These are phyloP conservation scores for Penicillium olsonii DNA, from an alignment of 2,329 filamentous ascomycete genomes.

Conservation along the genomic window DNA sequence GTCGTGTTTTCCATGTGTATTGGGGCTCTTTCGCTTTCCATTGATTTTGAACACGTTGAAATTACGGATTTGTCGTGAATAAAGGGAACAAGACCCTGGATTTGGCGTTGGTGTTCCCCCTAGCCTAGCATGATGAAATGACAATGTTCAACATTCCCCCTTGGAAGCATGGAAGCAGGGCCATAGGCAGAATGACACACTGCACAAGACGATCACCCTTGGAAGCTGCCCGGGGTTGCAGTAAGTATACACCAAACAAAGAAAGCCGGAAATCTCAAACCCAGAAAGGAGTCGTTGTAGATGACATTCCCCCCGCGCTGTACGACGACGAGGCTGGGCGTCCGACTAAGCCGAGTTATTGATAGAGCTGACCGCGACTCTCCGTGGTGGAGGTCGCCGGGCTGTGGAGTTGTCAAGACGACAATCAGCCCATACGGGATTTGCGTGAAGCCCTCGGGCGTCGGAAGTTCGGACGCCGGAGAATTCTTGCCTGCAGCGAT, in stretches of 20 bases:
- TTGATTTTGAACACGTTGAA: neutral
- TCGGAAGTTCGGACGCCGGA: slow-evolving; percentile 19
- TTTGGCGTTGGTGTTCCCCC: too few species aligned
- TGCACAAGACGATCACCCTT: too few species aligned
- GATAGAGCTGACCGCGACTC: slow-evolving; percentile 4
- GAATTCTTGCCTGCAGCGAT: slow-evolving; percentile 1
- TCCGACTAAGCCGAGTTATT: too few species aligned
- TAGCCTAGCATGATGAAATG: too few species aligned
- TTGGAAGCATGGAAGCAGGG: too few species aligned
- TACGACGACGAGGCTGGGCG: neutral
- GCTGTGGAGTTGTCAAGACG: neutral
- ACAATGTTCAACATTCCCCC: too few species aligned
- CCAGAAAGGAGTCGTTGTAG: neutral
- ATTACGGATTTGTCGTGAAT: too few species aligned
- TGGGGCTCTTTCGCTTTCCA: neutral
- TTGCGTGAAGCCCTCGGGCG: slow-evolving; percentile 11
- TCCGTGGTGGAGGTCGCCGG: slow-evolving; percentile 23
- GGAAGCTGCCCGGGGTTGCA: too few species aligned
- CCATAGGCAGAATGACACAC: too few species aligned
- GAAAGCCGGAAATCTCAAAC: neutral
- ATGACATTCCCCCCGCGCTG: neutral
- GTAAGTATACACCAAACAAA: neutral
- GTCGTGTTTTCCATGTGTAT: neutral
- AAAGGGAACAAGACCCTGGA: too few species aligned
- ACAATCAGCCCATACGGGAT: neutral